Base-by-base conservation (phyloP, 371 early-diverging fungal genomes). In the Syncephalis fuscata region DNA sequence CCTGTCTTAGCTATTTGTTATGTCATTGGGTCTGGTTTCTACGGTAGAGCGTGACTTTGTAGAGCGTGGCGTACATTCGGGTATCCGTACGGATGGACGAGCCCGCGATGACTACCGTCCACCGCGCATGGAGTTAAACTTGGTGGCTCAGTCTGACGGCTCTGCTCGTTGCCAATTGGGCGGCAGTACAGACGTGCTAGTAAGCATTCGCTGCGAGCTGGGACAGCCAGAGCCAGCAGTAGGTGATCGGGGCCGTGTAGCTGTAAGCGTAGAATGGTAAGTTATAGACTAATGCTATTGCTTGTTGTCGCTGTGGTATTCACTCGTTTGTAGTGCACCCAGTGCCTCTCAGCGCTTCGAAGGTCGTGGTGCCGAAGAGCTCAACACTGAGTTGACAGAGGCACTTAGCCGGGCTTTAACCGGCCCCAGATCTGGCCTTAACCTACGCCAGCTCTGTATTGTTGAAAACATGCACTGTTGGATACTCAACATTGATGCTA, bases 201-300 rank as follows among this genome's bases (percentile, higher is more conserved):
- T 92, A 15, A 92, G 96, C 25, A 74, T 93, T 59, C 92, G 91
- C 58, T 88, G 85, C 2, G 90, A 89, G 52, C 78, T 92, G 42
- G 86, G 78, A 24, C 66, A 71, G 22, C 71, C 84, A 39, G 71
- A 61, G 5, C 67, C 51, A 37, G 59, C 55, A 37, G 54, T 60
- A 37, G 64, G 65, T 11, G 67, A 73, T 44, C 45, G 57, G 45
- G 92, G 90, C 14, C 64, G 80, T 20, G 64, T 92, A 27, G 63
- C 83, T 8, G 87, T 89, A 69, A 76, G 73, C 51, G 91, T 88
- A 0, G 92, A 86, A 62, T 90, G 88, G 80, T 83, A 65, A 56
- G 53, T 16, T 15, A n/a, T 16, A 20, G 20, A 20, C 1, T 3
- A 14, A 3, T 8, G 20, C 14, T 32, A 5, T n/a, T 7, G 39